Conservation (phyloP, 331 rosid species). For the Stylosanthes scabra region DNA sequence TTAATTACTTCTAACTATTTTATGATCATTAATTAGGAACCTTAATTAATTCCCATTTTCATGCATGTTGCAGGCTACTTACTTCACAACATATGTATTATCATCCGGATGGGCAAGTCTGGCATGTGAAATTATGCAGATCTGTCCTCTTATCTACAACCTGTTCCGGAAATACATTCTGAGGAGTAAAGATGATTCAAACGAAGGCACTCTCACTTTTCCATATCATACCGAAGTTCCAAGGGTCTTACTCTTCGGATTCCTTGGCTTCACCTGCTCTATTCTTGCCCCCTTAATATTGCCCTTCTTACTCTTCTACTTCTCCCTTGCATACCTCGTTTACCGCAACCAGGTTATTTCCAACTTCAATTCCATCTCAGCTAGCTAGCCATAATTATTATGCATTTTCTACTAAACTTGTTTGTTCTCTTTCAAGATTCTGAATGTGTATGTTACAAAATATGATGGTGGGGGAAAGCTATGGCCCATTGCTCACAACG, state of each 20-base stretch:
- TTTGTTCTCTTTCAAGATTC: conserved; percentile 56
- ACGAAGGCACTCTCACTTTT: conserved; percentile 50
- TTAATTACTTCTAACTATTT: too few species aligned
- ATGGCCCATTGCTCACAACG: conserved; percentile 86
- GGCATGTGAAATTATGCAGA: conserved; percentile 84
- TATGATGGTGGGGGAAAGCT: conserved; percentile 78
- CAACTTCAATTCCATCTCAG: too few species aligned
- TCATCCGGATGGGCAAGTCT: conserved; percentile 98
- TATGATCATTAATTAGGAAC: too few species aligned
- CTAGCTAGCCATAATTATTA: too few species aligned
- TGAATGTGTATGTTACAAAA: conserved; percentile 76
- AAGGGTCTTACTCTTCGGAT: conserved; percentile 83
- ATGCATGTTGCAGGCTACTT: conserved; percentile 65
- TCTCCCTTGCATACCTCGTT: conserved; percentile 82
- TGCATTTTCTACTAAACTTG: too few species aligned
- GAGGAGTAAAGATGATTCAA: conserved; percentile 55
- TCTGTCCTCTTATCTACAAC: conserved; percentile 70
- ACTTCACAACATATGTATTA: conserved; percentile 89
- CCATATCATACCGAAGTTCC: conserved; percentile 97
- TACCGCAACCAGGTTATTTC: conserved; percentile 94
- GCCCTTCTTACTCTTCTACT: conserved; percentile 87
- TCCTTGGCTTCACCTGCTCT: conserved; percentile 85
- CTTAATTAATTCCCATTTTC: too few species aligned
- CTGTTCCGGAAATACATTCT: conserved; percentile 54
- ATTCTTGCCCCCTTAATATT: conserved; percentile 87